These are phyloP conservation scores for Hibiscus mutabilis DNA, from an alignment of 345 rosid genomes.

Conservation along the genomic window DNA sequence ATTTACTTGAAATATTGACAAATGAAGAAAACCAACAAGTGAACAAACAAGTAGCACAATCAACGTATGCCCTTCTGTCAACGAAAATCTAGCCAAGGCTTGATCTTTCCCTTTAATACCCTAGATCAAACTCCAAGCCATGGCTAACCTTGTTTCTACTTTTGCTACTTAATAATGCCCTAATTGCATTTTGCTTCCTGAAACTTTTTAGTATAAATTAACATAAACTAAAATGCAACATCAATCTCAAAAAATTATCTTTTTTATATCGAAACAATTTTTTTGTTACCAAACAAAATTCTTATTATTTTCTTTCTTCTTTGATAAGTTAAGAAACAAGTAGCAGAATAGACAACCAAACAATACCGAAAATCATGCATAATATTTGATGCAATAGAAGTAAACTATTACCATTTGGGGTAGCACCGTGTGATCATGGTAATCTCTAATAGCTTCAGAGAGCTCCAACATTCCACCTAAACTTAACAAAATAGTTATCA, in stretches of 20 bases:
- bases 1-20: too few species aligned
- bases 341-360: background rate
- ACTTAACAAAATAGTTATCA: slow-evolving; percentile 6
- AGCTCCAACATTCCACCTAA: slow-evolving; percentile 86
- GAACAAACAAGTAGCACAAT: background rate
- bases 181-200: background rate
- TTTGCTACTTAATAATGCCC: background rate
- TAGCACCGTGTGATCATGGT: slow-evolving; percentile 71
- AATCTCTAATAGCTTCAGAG: slow-evolving; percentile 90
- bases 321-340: background rate
- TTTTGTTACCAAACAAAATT: background rate
- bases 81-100: background rate
- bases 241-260: background rate
- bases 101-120: background rate
- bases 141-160: background rate
- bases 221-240: background rate
- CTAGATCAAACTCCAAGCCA: background rate
- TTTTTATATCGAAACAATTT: background rate
- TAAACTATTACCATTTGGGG: slow-evolving; percentile 65
- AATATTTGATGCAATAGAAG: background rate
- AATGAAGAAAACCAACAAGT: too few species aligned
- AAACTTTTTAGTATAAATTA: background rate
- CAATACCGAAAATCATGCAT: background rate
- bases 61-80: background rate
- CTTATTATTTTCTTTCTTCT: background rate